Evolutionary conservation across 2,329 filamentous ascomycete genomes (phyloP).

Genomic region (Microsporum audouinii): DNA sequence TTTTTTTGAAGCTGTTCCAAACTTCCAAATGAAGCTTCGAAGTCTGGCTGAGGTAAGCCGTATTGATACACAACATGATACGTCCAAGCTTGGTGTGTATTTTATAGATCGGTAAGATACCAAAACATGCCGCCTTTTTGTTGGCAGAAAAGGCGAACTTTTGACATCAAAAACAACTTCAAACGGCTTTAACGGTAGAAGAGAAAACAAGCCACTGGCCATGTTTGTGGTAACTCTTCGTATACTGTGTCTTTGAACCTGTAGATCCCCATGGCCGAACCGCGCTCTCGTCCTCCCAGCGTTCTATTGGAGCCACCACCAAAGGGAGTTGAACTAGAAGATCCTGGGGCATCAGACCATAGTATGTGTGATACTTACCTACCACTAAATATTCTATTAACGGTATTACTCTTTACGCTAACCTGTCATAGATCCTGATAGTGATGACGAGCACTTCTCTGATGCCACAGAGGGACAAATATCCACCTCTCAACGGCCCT

Average conservation of each 20-base stretch:
- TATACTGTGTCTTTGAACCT: neutral
- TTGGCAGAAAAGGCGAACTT: neutral
- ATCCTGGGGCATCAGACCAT: conserved; percentile 46
- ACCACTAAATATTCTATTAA: neutral
- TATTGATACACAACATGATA: neutral
- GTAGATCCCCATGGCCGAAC: neutral
- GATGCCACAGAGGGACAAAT: conserved; percentile 49
- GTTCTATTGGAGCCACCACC: conserved; percentile 41
- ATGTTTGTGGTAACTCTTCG: neutral
- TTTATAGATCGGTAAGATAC: neutral
- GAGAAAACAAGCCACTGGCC: neutral
- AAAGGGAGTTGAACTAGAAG: conserved; percentile 45
- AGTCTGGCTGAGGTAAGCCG: neutral
- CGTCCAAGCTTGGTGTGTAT: neutral
- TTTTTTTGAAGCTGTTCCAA: neutral
- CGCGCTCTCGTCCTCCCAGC: conserved; percentile 28
- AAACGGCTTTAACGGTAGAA: neutral
- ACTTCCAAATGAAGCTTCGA: neutral
- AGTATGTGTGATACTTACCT: conserved; percentile 28
- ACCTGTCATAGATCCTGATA: conserved; percentile 34
- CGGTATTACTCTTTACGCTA: neutral
- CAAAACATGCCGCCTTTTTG: neutral
- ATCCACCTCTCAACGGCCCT: conserved; percentile 24
- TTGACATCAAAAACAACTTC: neutral
- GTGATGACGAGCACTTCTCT: conserved; percentile 52